These are phyloP conservation scores for Caryopteris hybrid DNA, from an alignment of 305 asterid genomes.

Conservation along the genomic window DNA sequence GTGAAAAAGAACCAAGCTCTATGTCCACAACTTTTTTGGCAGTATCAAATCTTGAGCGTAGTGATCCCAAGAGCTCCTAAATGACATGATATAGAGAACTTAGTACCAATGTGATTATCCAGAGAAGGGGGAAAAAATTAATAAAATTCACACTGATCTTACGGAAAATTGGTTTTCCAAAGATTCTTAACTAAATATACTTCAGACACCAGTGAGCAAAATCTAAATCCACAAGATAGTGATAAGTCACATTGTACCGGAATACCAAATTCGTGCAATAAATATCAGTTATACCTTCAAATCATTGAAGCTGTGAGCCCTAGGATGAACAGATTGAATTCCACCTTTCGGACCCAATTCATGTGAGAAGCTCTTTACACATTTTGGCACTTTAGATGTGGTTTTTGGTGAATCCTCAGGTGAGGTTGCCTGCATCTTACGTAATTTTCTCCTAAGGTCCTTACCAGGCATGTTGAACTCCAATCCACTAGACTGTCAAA, in stretches of 20 bases:
- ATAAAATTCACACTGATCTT: not conserved
- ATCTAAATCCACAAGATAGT: conserved; percentile 1
- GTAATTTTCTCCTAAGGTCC: conserved; percentile 43
- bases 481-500: conserved; percentile 44
- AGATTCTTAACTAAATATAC: conserved; percentile 5
- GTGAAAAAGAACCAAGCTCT: conserved; percentile 71
- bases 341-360: conserved; percentile 88
- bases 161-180: conserved; percentile 4
- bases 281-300: conserved; percentile 54
- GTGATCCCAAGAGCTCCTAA: conserved; percentile 80
- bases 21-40: conserved; percentile 78
- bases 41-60: conserved; percentile 79
- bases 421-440: conserved; percentile 38
- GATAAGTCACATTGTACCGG: not conserved
- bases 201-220: conserved; percentile 15
- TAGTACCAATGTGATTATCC: not conserved
- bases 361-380: conserved; percentile 85
- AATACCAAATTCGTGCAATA: conserved; percentile 7
- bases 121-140: conserved; percentile 4
- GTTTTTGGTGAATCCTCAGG: conserved; percentile 41
- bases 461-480: conserved; percentile 38
- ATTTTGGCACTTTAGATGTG: conserved; percentile 41
- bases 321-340: conserved; percentile 54
- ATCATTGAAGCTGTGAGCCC: conserved; percentile 81
- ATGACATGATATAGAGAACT: conserved; percentile 21